Conservation (phyloP, 805 yeast genomes). For the Saturnispora silvae region DNA sequence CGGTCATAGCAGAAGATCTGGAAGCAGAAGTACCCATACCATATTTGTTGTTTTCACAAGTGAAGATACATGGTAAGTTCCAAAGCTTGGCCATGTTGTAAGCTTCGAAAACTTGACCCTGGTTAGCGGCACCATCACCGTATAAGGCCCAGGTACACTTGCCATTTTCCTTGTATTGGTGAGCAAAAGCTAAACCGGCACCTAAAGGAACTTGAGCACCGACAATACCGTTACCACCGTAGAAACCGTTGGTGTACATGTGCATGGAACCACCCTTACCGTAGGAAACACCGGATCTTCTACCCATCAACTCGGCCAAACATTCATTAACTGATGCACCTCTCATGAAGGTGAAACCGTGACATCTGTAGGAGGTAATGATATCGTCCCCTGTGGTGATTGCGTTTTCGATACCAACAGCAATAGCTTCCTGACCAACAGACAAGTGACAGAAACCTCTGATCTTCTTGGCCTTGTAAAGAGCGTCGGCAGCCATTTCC, state of each 20-base stretch:
- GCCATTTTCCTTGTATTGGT: conserved; percentile 74
- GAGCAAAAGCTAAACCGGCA: conserved; percentile 97
- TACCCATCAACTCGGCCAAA: conserved; percentile 94
- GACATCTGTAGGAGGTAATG: conserved; percentile 97
- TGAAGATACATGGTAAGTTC: conserved; percentile 89
- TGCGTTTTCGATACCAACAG: conserved; percentile 96
- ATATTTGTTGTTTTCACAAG: conserved; percentile 98
- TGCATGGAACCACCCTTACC: conserved; percentile 99
- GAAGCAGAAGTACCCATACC: conserved; percentile 99
- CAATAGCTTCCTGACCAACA: conserved; percentile 97
- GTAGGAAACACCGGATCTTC: conserved; percentile 85
- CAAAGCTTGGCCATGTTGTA: conserved; percentile 99
- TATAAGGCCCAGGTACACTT: conserved; percentile 81
- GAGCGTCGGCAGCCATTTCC: conserved; percentile 98
- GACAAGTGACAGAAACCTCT: conserved; percentile 99
- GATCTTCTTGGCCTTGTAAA: conserved; percentile 96
- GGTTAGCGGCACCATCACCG: conserved; percentile 99
- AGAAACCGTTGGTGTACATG: conserved; percentile 90
- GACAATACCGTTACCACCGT: conserved; percentile 99
- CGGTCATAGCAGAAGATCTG: conserved; percentile 93
- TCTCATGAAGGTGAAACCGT: conserved; percentile 95
- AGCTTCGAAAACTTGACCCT: conserved; percentile 97
- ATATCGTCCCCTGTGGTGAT: conserved; percentile 75
- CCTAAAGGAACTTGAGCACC: conserved; percentile 99
- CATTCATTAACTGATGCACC: conserved; percentile 88